Evolutionary conservation across 306 rosid genomes (phyloP), one percentile per base, ranked within the genome.

Genomic region (Fagus crenata): DNA sequence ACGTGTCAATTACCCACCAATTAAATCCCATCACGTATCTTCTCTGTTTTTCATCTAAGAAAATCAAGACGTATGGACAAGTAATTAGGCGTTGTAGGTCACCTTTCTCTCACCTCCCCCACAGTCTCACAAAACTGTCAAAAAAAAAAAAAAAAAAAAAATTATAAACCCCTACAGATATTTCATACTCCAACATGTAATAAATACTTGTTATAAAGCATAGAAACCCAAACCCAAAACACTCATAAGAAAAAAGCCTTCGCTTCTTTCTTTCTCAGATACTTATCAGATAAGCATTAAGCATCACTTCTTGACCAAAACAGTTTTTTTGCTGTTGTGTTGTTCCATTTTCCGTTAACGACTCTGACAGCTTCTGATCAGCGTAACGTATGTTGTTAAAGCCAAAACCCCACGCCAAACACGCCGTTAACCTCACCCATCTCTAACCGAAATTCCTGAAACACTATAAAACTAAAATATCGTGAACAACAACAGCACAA

Each of bases 81-180:
- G 18, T 76, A 69, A 84, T 87, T 91, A 83, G 96, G 86, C 85
- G 87, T 83, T 88, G 75, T 89, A 78, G 97, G 95, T 91, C 81
- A 92, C 92, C 96, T 84, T 78, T 89, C 89, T 74, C 82, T 76
- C 88, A 76, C 83, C 88, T 74, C 78, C 77, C 74, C 64, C 73
- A 75, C 55, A 14, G n/a, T n/a, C 79, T 51, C 17, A 51, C 78
- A 28, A 65, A 33, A 43, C 73, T 2, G 81, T 36, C 31, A 75
- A 36, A 58, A 55, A 28, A 74, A 17, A 60, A 49, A 4, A n/a
- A n/a, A 9, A 1, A 2, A 33, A 63, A 22, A 58, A 58, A 28
- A 8, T 7, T 58, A 4, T 13, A 8, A 40, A 69, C 13, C 53
- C 75, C 31, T 54, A 75, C 71, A 33, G 78, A 55, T 31, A 43